A percentile compares a stretch with the other conserved stretches of the same genome.
Evolutionary conservation across 2,329 filamentous ascomycete species (phyloP).

Genomic region (Aspergillus cejpii): DNA sequence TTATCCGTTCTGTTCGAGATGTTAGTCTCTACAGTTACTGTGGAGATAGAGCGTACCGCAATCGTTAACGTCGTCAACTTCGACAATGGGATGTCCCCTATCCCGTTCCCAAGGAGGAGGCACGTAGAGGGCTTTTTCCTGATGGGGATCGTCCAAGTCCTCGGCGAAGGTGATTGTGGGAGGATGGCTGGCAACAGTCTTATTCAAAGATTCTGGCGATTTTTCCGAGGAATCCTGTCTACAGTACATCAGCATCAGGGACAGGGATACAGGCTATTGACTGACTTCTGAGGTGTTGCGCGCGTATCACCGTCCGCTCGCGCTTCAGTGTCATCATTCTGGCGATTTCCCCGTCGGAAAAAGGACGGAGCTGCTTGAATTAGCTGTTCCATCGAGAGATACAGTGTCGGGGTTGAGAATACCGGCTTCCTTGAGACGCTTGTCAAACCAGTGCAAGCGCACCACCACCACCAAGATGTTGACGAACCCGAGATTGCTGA

Average conservation of each 20-base stretch:
- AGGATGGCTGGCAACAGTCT: neutral
- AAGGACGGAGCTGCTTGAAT: neutral
- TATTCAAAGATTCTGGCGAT: neutral
- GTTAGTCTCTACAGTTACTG: neutral
- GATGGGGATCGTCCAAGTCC: neutral
- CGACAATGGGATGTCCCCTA: constrained; percentile 13
- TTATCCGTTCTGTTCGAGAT: constrained; percentile 5
- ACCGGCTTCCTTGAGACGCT: constrained; percentile 39
- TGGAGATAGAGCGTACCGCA: neutral
- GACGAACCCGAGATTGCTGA: constrained; percentile 47
- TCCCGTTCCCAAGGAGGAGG: constrained; percentile 19
- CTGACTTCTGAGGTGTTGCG: neutral
- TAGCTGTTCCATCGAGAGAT: neutral
- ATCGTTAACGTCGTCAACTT: neutral
- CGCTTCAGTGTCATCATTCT: neutral
- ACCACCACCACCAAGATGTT: constrained; percentile 47
- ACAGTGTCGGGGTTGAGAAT: neutral
- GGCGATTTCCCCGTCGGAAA: neutral
- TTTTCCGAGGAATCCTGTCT: neutral
- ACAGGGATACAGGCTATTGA: neutral
- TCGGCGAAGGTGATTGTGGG: constrained; percentile 11
- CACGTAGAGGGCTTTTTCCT: constrained; percentile 21
- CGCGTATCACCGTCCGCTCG: neutral
- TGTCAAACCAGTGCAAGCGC: constrained; percentile 46
- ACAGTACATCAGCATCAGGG: neutral